phyloP scores from a whole-genome alignment of 2,329 filamentous ascomycete genomes.

The Diaporthe caulivora region DNA sequence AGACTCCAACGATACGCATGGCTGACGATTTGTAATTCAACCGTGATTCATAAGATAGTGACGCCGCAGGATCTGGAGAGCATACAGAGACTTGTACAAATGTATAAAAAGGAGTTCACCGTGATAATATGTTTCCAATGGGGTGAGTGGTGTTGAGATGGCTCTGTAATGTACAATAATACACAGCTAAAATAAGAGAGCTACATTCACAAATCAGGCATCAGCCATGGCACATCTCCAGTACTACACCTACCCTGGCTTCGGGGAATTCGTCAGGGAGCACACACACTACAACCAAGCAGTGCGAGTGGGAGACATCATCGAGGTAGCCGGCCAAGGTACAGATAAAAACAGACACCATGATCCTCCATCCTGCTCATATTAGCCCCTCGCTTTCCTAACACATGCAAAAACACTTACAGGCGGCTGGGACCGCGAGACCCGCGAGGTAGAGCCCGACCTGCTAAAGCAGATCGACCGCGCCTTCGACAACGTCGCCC shows the following conservation, averaged over 20 bases:
- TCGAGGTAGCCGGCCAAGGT: constrained; percentile 15
- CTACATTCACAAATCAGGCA: background rate
- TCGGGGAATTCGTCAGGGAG: constrained; percentile 14
- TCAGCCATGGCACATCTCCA: constrained; percentile 6
- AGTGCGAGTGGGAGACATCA: background rate
- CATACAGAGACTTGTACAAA: too few relatives aligned
- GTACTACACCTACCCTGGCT: constrained; percentile 8
- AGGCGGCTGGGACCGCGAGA: constrained; percentile 12
- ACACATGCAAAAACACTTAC: too few relatives aligned
- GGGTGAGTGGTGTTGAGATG: background rate
- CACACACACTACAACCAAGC: constrained; percentile 21
- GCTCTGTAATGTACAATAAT: background rate
- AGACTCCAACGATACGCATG: background rate
- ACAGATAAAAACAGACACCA: background rate
- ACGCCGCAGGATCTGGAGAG: too few relatives aligned
- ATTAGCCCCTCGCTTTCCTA: too few relatives aligned
- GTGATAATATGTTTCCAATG: background rate
- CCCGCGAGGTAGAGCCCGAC: constrained; percentile 2
- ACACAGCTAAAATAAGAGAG: background rate
- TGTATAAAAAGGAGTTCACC: background rate
- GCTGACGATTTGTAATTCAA: background rate
- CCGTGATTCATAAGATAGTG: background rate
- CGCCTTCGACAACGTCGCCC: constrained; percentile 18
- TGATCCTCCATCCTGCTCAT: too few relatives aligned
- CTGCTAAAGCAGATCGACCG: constrained; percentile 5